phyloP scores from a whole-genome alignment of 805 yeast species.

The Candida ovalis region DNA sequence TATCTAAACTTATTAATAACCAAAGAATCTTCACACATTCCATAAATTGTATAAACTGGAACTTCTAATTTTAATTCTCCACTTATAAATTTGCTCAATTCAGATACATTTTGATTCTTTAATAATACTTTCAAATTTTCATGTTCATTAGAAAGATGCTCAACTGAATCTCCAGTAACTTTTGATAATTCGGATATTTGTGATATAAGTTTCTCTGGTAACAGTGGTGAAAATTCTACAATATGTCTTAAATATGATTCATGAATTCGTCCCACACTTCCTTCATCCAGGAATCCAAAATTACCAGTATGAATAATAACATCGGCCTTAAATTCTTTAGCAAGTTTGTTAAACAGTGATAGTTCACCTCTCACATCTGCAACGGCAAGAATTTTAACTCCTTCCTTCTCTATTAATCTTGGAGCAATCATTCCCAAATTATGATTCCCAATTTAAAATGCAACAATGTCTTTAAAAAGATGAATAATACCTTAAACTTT shows the following conservation, averaged over 20 bases:
- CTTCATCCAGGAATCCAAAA: conserved; percentile 69
- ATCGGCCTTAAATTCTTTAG: conserved; percentile 42
- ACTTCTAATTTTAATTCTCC: conserved; percentile 41
- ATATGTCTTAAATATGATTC: conserved; percentile 60
- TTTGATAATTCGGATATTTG: conserved; percentile 51
- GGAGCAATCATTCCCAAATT: conserved; percentile 2
- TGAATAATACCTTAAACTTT: no score
- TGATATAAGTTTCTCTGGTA: conserved; percentile 45
- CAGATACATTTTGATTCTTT: conserved; percentile 42
- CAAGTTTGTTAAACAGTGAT: conserved; percentile 46
- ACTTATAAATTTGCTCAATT: conserved; percentile 43
- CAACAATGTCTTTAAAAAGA: no score
- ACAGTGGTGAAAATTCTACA: conserved; percentile 60
- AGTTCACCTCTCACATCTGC: conserved; percentile 58
- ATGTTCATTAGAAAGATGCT: conserved; percentile 35
- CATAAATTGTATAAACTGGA: conserved; percentile 77
- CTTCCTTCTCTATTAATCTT: conserved; percentile 16
- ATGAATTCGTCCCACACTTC: conserved; percentile 49
- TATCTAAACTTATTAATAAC: conserved; percentile 60
- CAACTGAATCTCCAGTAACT: conserved; percentile 39
- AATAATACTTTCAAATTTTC: conserved; percentile 34
- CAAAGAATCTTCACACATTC: conserved; percentile 69
- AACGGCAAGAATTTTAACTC: conserved; percentile 31
- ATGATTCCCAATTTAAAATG: not conserved
- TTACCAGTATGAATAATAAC: conserved; percentile 70